A percentile compares a stretch with the other conserved stretches of the same genome.
Evolutionary conservation across 1,284 basidiomycete species (phyloP).

Genomic region (Boletus calvinii): DNA sequence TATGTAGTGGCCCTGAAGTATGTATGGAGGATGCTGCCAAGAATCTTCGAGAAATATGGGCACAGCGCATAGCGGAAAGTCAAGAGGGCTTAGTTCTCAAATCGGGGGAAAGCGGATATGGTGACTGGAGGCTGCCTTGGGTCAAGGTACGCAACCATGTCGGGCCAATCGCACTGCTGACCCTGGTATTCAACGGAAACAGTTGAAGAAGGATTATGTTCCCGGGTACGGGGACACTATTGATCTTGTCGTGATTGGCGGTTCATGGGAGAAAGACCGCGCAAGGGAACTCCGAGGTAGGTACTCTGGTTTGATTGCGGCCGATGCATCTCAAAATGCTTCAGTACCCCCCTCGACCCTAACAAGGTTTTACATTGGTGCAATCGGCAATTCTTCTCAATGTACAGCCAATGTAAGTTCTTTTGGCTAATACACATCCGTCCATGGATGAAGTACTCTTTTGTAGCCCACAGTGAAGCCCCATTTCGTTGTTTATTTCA

Average conservation of each 20-base stretch:
- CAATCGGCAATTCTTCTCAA: constrained; percentile 44
- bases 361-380: constrained; percentile 80
- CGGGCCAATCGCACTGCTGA: background rate
- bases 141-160: constrained; percentile 56
- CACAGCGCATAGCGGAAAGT: constrained; percentile 46
- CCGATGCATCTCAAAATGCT: background rate
- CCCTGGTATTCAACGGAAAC: background rate
- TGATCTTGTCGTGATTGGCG: constrained; percentile 76
- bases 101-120: constrained; percentile 63
- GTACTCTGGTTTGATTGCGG: constrained; percentile 12
- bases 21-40: constrained; percentile 16
- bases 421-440: background rate
- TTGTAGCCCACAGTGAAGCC: constrained; percentile 45
- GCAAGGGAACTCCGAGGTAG: constrained; percentile 73
- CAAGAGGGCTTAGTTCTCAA: constrained; percentile 80
- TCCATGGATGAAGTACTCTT: constrained; percentile 2
- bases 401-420: constrained; percentile 38
- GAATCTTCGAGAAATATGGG: constrained; percentile 49
- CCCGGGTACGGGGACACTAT: constrained; percentile 76
- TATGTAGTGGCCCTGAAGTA: constrained; percentile 34
- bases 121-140: constrained; percentile 64
- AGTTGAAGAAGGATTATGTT: constrained; percentile 79
- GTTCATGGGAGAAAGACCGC: constrained; percentile 75
- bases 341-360: constrained; percentile 69
- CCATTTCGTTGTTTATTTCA: constrained; percentile 71